Evolutionary conservation across 768 basidiomycete species (phyloP).

Genomic region (Xerocomellus intermedius): DNA sequence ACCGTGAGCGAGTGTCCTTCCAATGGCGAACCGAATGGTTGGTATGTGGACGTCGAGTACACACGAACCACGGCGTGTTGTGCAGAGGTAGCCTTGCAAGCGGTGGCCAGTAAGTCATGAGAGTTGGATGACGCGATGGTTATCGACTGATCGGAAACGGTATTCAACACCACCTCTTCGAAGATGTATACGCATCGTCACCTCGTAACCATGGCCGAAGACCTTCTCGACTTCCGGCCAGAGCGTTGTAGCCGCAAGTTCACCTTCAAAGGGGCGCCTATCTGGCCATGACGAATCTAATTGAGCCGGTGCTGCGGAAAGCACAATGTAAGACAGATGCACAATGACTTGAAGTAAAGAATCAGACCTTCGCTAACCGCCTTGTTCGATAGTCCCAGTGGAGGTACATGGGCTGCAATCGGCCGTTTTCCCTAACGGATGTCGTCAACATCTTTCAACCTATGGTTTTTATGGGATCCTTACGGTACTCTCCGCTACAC

Average conservation of each 20-base stretch:
- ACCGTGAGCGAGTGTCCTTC: constrained; percentile 87
- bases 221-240: constrained; percentile 98
- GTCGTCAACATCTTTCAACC: constrained; percentile 2
- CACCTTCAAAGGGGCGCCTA: constrained; percentile 82
- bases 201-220: constrained; percentile 98
- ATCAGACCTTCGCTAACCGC: constrained; percentile 66
- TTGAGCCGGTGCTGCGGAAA: constrained; percentile 16
- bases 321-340: neutral
- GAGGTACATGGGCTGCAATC: constrained; percentile 84
- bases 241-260: constrained; percentile 80
- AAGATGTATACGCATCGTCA: constrained; percentile 24
- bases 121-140: constrained; percentile 74
- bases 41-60: constrained; percentile 71
- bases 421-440: constrained; percentile 57
- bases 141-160: constrained; percentile 56
- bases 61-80: constrained; percentile 91
- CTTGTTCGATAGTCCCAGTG: constrained; percentile 93
- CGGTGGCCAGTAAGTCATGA: constrained; percentile 73
- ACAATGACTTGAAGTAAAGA: neutral
- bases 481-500: constrained; percentile 53
- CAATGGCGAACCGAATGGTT: constrained; percentile 68
- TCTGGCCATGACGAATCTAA: constrained; percentile 13
- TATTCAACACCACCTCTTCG: neutral
- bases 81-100: constrained; percentile 83
- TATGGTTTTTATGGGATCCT: neutral